Evolutionary conservation across 2,329 filamentous ascomycete genomes (phyloP).

Genomic region (Lachnellula occidentalis): DNA sequence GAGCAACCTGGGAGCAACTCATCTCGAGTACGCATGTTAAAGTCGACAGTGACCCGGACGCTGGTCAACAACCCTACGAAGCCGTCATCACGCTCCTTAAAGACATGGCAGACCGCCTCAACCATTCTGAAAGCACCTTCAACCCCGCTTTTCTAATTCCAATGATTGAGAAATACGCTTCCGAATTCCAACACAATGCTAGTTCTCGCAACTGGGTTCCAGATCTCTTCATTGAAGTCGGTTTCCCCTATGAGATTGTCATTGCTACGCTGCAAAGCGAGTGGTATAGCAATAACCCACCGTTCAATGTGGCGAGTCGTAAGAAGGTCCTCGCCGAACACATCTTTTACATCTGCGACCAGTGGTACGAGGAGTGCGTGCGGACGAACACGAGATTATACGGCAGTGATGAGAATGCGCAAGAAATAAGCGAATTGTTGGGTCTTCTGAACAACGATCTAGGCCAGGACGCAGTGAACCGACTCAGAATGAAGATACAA

Average conservation of each 20-base stretch:
- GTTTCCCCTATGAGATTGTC: constrained; percentile 55
- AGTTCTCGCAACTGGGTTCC: constrained; percentile 40
- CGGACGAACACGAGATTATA: constrained; percentile 50
- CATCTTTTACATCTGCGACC: constrained; percentile 53
- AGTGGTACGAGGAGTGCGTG: constrained; percentile 55
- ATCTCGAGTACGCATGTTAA: constrained; percentile 63
- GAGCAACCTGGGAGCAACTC: constrained; percentile 76
- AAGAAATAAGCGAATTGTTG: constrained; percentile 40
- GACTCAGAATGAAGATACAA: constrained; percentile 37
- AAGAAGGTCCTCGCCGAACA: constrained; percentile 53
- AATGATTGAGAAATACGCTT: constrained; percentile 57
- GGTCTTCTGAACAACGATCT: constrained; percentile 40
- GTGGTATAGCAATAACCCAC: constrained; percentile 61
- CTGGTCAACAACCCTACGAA: constrained; percentile 60
- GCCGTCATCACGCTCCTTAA: constrained; percentile 59
- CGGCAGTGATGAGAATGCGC: constrained; percentile 53
- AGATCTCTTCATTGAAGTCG: constrained; percentile 59
- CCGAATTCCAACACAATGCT: constrained; percentile 52
- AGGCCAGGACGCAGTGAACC: constrained; percentile 35
- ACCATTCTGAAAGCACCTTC: constrained; percentile 62
- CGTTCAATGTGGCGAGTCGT: constrained; percentile 52
- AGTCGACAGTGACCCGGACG: constrained; percentile 34
- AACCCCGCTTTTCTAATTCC: constrained; percentile 56
- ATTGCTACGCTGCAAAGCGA: constrained; percentile 58
- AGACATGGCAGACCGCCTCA: constrained; percentile 59